phyloP scores from a whole-genome alignment of 257 asterid genomes.

The Solanum infundibuliforme region DNA sequence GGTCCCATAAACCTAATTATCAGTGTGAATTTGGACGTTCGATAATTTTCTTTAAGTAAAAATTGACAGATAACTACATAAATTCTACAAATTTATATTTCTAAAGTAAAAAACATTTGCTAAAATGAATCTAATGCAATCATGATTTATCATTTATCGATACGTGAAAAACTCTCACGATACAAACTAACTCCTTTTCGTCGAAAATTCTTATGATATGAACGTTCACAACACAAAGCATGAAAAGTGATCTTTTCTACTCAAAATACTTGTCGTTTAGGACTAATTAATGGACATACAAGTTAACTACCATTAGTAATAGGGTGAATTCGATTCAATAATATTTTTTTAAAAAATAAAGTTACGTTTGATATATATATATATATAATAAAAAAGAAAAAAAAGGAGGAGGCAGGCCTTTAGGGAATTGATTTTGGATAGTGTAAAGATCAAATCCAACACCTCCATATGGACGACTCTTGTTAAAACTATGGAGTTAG shows the following conservation, averaged over 20 bases:
- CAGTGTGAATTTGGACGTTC: not conserved
- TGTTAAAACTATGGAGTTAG: not conserved
- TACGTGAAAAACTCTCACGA: not conserved
- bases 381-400: not conserved
- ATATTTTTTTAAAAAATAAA: not conserved
- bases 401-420: not conserved
- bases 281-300: not conserved
- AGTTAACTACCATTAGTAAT: not conserved
- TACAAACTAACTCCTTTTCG: accelerated
- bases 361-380: too few relatives aligned
- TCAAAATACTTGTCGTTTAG: not conserved
- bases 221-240: not conserved
- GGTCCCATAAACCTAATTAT: not conserved
- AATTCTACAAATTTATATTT: not conserved
- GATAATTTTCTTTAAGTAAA: not conserved
- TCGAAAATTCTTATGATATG: not conserved
- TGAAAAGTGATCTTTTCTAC: not conserved
- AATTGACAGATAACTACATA: not conserved
- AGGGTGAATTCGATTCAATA: not conserved
- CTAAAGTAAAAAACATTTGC: not conserved
- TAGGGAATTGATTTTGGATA: not conserved
- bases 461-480: not conserved
- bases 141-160: not conserved
- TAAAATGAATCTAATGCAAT: not conserved
- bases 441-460: not conserved